Conservation (phyloP, 2,329 filamentous ascomycete species). For the Amesomyces nigricolor region DNA sequence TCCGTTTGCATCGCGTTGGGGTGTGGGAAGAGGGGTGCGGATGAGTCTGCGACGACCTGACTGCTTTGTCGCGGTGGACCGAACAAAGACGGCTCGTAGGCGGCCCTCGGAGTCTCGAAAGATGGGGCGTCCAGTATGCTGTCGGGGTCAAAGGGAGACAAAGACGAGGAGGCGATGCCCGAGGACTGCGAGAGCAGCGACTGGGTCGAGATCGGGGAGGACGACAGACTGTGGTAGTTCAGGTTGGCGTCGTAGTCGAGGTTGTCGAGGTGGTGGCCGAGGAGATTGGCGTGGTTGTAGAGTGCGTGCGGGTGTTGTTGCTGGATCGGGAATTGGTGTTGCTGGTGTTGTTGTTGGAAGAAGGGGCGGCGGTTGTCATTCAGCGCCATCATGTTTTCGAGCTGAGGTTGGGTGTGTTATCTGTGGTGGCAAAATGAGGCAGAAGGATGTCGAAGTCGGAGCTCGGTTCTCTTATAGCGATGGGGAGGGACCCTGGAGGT, state of each 20-base stretch:
- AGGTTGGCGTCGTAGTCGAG: constrained; percentile 9
- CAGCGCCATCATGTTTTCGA: constrained; percentile 15
- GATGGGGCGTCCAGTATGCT: constrained; percentile 28
- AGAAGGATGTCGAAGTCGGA: constrained; percentile 11
- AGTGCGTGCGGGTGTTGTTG: constrained; percentile 24
- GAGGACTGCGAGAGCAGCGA: constrained; percentile 26
- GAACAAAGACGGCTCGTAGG: constrained; percentile 24
- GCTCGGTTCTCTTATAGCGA: constrained; percentile 17
- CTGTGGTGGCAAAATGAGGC: constrained; percentile 17
- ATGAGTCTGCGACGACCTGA: constrained; percentile 26
- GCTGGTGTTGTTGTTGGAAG: constrained; percentile 13
- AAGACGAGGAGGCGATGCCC: constrained; percentile 20
- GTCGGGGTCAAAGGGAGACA: constrained; percentile 30
- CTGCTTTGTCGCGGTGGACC: constrained; percentile 16
- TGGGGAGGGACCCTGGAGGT: neutral
- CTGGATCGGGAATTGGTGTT: constrained; percentile 15
- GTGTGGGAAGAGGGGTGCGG: constrained; percentile 25
- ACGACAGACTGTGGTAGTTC: constrained; percentile 25
- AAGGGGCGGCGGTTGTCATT: constrained; percentile 13
- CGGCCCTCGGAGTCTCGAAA: constrained; percentile 9
- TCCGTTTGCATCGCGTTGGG: constrained; percentile 37
- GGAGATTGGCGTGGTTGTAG: constrained; percentile 25
- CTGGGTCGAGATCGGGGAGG: constrained; percentile 30
- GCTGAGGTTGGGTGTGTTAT: constrained; percentile 2
- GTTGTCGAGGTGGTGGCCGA: constrained; percentile 23